Percentiles rank a stretch among this genome's conserved stretches.
Evolutionary conservation across 2,329 filamentous ascomycete genomes (phyloP).

Genomic region (Colletotrichum chlorophyti): DNA sequence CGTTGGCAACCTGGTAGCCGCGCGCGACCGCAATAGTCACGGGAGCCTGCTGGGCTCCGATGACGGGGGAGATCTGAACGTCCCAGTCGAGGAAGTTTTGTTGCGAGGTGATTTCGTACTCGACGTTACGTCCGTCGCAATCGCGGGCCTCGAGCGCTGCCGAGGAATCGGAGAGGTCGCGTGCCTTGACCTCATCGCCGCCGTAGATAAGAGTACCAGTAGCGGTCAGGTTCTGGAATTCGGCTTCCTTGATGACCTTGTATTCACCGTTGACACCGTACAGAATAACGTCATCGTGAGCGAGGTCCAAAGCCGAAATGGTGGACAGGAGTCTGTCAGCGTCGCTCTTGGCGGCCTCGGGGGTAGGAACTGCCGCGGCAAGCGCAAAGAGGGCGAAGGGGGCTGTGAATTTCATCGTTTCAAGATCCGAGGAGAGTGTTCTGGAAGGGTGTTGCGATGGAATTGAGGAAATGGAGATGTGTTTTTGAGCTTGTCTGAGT

Average conservation of each 20-base stretch:
- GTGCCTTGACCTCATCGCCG: not conserved
- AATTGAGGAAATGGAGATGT: not conserved
- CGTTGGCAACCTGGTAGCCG: not conserved
- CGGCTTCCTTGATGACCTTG: constrained; percentile 4
- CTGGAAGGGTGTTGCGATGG: not conserved
- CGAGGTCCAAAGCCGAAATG: not conserved
- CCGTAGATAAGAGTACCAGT: not conserved
- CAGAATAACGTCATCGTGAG: not conserved
- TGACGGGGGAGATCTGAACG: not conserved
- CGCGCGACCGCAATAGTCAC: not conserved
- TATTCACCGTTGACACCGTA: not conserved
- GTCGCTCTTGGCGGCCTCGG: not conserved
- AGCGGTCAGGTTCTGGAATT: not conserved
- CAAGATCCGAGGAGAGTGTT: not conserved
- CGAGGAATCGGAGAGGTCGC: not conserved
- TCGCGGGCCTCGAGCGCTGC: not conserved
- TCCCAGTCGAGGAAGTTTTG: constrained; percentile 4
- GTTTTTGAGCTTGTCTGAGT: not conserved
- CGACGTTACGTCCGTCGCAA: not conserved
- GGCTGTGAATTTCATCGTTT: not conserved
- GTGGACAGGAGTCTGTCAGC: not conserved
- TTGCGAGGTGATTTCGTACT: not conserved
- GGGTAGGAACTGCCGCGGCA: not conserved
- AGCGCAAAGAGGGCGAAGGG: not conserved
- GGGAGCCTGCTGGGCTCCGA: not conserved